Percentiles rank a stretch among this genome's conserved stretches.
phyloP scores from a whole-genome alignment of 1,284 basidiomycete genomes.

The Amylostereum areolatum region DNA sequence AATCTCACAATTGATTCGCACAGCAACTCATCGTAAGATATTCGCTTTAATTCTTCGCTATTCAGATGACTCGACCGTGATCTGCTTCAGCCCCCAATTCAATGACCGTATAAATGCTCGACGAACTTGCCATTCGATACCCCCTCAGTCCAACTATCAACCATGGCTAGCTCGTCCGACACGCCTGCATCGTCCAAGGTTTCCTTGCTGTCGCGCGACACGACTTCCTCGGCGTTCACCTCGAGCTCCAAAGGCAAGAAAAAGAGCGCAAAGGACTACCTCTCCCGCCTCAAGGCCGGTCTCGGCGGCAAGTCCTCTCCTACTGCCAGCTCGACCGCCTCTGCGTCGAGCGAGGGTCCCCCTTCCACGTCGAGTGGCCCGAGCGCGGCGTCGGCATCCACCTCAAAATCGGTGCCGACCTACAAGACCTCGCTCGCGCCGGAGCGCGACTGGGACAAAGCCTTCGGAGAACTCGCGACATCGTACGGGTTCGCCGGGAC shows the following conservation, averaged over 20 bases:
- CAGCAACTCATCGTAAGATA: too few relatives aligned
- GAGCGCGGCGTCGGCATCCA: neutral
- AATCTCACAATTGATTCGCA: too few relatives aligned
- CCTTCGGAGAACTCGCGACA: constrained; percentile 9
- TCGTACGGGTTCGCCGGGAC: constrained; percentile 6
- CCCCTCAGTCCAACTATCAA: neutral
- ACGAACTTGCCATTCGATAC: neutral
- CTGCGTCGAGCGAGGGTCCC: neutral
- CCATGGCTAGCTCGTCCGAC: neutral
- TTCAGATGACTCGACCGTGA: too few relatives aligned
- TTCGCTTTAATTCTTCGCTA: too few relatives aligned
- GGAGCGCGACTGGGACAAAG: constrained; percentile 8
- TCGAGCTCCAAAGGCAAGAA: neutral
- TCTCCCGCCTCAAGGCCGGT: neutral
- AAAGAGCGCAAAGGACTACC: neutral
- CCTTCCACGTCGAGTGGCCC: neutral
- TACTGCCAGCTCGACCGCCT: neutral
- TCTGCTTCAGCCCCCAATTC: too few relatives aligned
- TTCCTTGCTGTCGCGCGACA: constrained; percentile 3
- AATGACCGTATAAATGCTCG: neutral
- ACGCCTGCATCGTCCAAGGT: neutral
- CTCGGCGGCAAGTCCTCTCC: neutral
- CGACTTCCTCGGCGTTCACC: constrained; percentile 2
- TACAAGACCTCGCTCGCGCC: neutral
- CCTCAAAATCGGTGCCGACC: neutral